These are phyloP conservation scores for Hypomyces rosellus DNA, from an alignment of 2,329 filamentous ascomycete species.

Conservation along the genomic window DNA sequence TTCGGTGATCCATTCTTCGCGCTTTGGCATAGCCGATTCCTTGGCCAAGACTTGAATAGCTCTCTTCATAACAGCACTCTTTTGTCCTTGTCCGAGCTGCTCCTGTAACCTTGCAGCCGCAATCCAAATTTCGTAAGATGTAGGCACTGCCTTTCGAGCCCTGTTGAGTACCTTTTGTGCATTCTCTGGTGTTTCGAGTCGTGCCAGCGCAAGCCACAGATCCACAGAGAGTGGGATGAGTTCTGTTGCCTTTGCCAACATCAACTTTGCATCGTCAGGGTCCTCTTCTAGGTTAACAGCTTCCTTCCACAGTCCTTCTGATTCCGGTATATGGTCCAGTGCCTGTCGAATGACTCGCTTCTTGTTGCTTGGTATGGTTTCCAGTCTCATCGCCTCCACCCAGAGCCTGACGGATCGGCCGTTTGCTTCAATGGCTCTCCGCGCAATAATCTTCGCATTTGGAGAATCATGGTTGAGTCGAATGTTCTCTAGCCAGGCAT, in stretches of 20 bases:
- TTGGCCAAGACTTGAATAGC: conserved; percentile 82
- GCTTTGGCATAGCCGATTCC: conserved; percentile 92
- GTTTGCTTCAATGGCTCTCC: conserved; percentile 87
- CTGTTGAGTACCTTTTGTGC: conserved; percentile 93
- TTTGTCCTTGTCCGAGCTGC: conserved; percentile 69
- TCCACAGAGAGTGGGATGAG: conserved; percentile 92
- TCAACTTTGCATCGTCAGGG: conserved; percentile 74
- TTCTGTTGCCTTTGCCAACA: conserved; percentile 91
- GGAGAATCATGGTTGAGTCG: conserved; percentile 76
- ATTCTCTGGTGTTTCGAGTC: conserved; percentile 82
- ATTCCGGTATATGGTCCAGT: conserved; percentile 86
- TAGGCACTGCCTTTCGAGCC: conserved; percentile 87
- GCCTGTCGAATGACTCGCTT: conserved; percentile 91
- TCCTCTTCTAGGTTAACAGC: conserved; percentile 94
- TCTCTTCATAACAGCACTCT: conserved; percentile 90
- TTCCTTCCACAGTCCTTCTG: conserved; percentile 96
- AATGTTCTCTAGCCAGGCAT: conserved; percentile 95
- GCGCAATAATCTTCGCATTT: conserved; percentile 93
- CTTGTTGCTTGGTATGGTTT: conserved; percentile 74
- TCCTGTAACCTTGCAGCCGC: conserved; percentile 88
- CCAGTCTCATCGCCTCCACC: conserved; percentile 92
- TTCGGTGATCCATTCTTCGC: conserved; percentile 94
- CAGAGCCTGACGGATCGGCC: conserved; percentile 82
- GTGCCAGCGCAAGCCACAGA: conserved; percentile 88
- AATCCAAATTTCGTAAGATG: conserved; percentile 94